A percentile compares a stretch with the other conserved stretches of the same genome.
Evolutionary conservation across 257 asterid genomes (phyloP).

Genomic region (Solanum rostratum): DNA sequence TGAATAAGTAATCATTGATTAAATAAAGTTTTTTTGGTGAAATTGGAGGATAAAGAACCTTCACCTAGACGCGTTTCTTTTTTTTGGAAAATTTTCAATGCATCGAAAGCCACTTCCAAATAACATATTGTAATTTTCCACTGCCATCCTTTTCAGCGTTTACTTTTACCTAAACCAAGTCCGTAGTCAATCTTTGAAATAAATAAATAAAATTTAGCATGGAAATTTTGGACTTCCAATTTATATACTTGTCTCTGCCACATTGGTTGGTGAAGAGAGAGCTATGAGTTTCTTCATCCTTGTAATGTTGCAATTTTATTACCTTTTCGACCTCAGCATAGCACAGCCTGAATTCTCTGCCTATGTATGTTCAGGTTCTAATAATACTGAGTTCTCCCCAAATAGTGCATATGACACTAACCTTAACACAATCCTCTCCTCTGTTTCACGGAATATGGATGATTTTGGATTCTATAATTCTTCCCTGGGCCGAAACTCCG

Average conservation of each 20-base stretch:
- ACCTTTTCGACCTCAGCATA: neutral
- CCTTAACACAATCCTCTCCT: slow-evolving; percentile 19
- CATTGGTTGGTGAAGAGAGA: no score
- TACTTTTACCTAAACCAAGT: no score
- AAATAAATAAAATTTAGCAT: no score
- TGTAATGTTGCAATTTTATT: neutral
- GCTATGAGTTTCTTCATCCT: neutral
- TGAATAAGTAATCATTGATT: neutral
- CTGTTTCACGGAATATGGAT: slow-evolving; percentile 10
- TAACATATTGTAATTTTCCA: neutral
- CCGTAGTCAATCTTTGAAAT: no score
- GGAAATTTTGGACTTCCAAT: no score
- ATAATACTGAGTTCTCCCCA: neutral
- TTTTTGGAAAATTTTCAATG: no score
- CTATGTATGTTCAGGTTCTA: neutral
- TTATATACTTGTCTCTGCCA: neutral
- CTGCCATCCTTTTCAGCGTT: neutral
- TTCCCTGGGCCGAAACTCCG: slow-evolving; percentile 4
- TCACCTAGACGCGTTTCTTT: no score
- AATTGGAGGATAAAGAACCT: no score
- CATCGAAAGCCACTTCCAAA: no score
- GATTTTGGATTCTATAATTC: slow-evolving; percentile 14
- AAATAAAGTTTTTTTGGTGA: neutral
- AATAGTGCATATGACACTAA: slow-evolving; percentile 10
- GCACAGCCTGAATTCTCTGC: neutral